Conservation (phyloP, 2,329 filamentous ascomycete genomes). For the Neonectria neomacrospora region DNA sequence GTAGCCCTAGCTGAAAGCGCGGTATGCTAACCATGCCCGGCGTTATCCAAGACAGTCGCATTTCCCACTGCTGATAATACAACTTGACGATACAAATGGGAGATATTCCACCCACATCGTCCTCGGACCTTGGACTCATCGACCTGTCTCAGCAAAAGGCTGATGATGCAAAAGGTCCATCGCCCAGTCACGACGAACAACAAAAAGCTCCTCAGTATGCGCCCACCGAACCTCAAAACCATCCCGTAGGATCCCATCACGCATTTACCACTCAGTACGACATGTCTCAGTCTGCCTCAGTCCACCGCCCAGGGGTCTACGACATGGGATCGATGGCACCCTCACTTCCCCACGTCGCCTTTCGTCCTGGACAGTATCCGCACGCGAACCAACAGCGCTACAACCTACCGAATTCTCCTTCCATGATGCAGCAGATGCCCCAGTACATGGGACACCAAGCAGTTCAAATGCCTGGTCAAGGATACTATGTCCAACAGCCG, state of each 20-base stretch:
- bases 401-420: conserved; percentile 50
- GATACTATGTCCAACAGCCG: conserved; percentile 61
- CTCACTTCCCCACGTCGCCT: conserved; percentile 55
- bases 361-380: conserved; percentile 53
- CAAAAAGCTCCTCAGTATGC: conserved; percentile 35
- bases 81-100: conserved; percentile 35
- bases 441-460: conserved; percentile 54
- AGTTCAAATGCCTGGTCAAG: conserved; percentile 54
- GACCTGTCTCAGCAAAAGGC: conserved; percentile 24
- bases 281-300: conserved; percentile 48
- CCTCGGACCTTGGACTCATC: conserved; percentile 27
- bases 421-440: conserved; percentile 53
- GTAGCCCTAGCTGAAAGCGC: background rate
- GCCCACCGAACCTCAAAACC: conserved; percentile 35
- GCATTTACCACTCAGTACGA: conserved; percentile 57
- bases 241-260: conserved; percentile 50
- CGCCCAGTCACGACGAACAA: conserved; percentile 23
- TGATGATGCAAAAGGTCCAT: conserved; percentile 21
- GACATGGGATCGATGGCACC: conserved; percentile 60
- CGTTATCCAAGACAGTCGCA: background rate
- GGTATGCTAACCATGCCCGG: conserved; percentile 4
- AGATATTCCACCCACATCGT: conserved; percentile 35
- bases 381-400: conserved; percentile 50
- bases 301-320: conserved; percentile 50
- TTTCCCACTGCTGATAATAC: conserved; percentile 4